Conservation (phyloP, 257 asterid species). For the Coffea eugenioides region DNA sequence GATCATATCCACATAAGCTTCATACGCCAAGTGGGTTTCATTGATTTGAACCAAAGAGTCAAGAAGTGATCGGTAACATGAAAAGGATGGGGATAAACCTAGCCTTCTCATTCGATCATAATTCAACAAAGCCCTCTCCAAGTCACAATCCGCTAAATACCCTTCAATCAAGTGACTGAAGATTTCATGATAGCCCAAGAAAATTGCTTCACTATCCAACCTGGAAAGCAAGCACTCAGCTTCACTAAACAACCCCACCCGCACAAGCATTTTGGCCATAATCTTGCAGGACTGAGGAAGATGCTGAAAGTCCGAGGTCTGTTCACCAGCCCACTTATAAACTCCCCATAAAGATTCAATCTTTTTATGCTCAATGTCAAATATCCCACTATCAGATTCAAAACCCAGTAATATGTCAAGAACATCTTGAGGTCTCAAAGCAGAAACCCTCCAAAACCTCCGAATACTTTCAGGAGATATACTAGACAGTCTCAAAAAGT, state of each 20-base stretch:
- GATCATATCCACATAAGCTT: slow-evolving; percentile 51
- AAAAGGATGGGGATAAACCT: slow-evolving; percentile 48
- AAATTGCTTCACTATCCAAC: slow-evolving; percentile 49
- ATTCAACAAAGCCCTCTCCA: slow-evolving; percentile 52
- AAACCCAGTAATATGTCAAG: slow-evolving; percentile 67
- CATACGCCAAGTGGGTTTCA: slow-evolving; percentile 46
- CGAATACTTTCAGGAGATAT: slow-evolving; percentile 57
- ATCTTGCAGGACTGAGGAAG: slow-evolving; percentile 56
- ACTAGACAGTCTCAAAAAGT: slow-evolving; percentile 49
- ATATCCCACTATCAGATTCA: slow-evolving; percentile 34
- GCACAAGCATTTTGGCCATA: slow-evolving; percentile 78
- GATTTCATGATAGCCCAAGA: slow-evolving; percentile 65
- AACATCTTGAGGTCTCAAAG: slow-evolving; percentile 58
- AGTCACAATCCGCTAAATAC: slow-evolving; percentile 47
- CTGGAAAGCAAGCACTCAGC: slow-evolving; percentile 64
- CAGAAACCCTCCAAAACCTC: slow-evolving; percentile 70
- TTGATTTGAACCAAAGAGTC: slow-evolving; percentile 47
- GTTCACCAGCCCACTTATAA: slow-evolving; percentile 56
- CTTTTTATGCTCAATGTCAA: slow-evolving; percentile 50
- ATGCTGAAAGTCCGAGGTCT: slow-evolving; percentile 51
- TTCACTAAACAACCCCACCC: slow-evolving; percentile 49
- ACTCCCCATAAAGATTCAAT: slow-evolving; percentile 74
- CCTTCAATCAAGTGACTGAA: slow-evolving; percentile 70
- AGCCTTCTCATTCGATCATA: slow-evolving; percentile 64
- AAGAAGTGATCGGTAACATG: slow-evolving; percentile 51